phyloP scores from a whole-genome alignment of 2,329 filamentous ascomycete genomes.

The Amylocarpus encephaloides region DNA sequence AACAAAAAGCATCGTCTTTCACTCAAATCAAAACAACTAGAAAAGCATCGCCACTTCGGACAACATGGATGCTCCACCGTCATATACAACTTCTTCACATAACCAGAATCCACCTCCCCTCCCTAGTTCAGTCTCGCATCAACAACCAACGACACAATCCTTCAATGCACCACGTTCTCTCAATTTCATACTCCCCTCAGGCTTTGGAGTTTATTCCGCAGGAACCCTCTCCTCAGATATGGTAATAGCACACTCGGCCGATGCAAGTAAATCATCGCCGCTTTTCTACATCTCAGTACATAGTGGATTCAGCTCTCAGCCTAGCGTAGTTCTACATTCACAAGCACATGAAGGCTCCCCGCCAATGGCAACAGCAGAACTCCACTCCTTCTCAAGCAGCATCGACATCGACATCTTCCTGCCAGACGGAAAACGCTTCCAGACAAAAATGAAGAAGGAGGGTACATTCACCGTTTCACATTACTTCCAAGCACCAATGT shows the following conservation, averaged over 20 bases:
- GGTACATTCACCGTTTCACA: constrained; percentile 1
- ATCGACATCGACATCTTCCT: constrained; percentile 13
- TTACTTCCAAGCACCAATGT: neutral
- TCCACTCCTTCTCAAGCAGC: constrained; percentile 14
- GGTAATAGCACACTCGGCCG: constrained; percentile 12
- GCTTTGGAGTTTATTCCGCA: constrained; percentile 18
- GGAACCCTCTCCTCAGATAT: constrained; percentile 7
- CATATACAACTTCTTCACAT: neutral
- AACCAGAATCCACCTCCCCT: neutral
- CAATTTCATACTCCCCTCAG: constrained; percentile 9
- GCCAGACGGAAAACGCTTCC: constrained; percentile 1
- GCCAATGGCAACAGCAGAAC: constrained; percentile 17
- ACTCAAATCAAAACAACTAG: too few species aligned
- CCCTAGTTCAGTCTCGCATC: too few species aligned
- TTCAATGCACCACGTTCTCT: neutral
- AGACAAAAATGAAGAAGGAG: constrained; percentile 2
- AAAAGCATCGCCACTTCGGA: too few species aligned
- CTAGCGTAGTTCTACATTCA: constrained; percentile 15
- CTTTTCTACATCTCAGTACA: constrained; percentile 19
- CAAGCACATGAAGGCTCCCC: neutral
- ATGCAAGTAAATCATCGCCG: constrained; percentile 9
- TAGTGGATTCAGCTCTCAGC: constrained; percentile 6
- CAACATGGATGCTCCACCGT: constrained; percentile 1
- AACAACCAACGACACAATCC: neutral
- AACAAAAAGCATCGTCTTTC: too few species aligned